phyloP scores from a whole-genome alignment of 2,329 filamentous ascomycete species.

The Trichoderma oligosporum region DNA sequence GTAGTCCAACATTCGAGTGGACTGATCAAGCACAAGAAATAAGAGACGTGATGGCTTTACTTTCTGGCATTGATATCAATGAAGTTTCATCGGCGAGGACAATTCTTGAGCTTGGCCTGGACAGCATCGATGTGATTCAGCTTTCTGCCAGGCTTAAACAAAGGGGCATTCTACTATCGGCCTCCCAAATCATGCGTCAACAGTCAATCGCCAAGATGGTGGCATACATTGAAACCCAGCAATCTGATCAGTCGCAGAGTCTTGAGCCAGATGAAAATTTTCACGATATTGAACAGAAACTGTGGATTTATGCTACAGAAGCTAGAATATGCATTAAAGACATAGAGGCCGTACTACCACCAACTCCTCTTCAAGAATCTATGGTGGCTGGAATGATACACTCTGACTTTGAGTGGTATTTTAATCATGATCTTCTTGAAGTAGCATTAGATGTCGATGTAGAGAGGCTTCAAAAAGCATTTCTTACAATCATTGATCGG shows the following conservation, averaged over 20 bases:
- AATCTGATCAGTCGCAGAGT: not conserved
- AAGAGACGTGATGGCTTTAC: constrained; percentile 57
- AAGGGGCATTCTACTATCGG: constrained; percentile 55
- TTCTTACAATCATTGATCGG: constrained; percentile 53
- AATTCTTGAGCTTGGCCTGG: constrained; percentile 78
- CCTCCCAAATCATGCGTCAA: constrained; percentile 73
- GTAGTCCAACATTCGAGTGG: constrained; percentile 53
- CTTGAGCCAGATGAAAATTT: constrained; percentile 13
- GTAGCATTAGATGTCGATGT: constrained; percentile 54
- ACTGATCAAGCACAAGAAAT: constrained; percentile 49
- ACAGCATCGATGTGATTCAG: constrained; percentile 90
- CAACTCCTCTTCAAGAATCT: constrained; percentile 80
- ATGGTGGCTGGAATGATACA: constrained; percentile 79
- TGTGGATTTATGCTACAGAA: constrained; percentile 38
- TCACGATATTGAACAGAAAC: constrained; percentile 28
- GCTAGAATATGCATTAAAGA: constrained; percentile 35
- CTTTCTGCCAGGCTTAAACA: constrained; percentile 68
- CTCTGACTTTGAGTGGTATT: constrained; percentile 72
- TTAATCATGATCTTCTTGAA: constrained; percentile 76
- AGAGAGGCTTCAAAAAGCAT: constrained; percentile 55
- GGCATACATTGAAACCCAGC: constrained; percentile 13
- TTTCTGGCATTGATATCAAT: constrained; percentile 53
- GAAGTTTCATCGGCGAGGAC: constrained; percentile 57
- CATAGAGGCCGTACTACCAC: constrained; percentile 62
- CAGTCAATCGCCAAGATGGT: constrained; percentile 64